Conservation (phyloP, 1,284 basidiomycete species). For the Xerocomus nothofagi region DNA sequence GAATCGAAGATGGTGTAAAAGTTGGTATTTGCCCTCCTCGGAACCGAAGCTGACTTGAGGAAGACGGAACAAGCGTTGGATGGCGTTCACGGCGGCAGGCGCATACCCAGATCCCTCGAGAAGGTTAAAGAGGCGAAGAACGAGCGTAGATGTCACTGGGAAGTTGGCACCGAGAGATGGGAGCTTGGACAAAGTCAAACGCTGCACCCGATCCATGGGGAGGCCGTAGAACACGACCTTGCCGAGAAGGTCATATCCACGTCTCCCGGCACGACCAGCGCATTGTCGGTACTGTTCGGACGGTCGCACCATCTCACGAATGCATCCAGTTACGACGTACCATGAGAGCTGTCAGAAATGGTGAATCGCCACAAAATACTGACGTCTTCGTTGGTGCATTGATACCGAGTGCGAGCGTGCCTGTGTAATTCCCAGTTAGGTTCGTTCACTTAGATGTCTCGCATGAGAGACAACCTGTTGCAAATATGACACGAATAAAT, state of each 20-base stretch:
- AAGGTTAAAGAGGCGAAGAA: conserved; percentile 62
- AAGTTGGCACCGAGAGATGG: conserved; percentile 64
- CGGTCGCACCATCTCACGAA: neutral
- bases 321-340: conserved; percentile 34
- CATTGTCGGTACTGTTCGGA: conserved; percentile 63
- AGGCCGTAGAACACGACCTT: conserved; percentile 73
- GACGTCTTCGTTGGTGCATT: conserved; percentile 69
- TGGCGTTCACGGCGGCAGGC: conserved; percentile 46
- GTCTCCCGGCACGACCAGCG: conserved; percentile 65
- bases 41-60: conserved; percentile 59
- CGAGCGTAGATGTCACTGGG: conserved; percentile 64
- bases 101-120: conserved; percentile 59
- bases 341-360: conserved; percentile 63
- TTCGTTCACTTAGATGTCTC: neutral
- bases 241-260: conserved; percentile 67
- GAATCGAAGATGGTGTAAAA: conserved; percentile 68
- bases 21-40: conserved; percentile 50
- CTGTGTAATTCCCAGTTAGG: conserved; percentile 31
- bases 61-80: conserved; percentile 53
- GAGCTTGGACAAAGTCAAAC: conserved; percentile 60
- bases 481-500: conserved; percentile 62
- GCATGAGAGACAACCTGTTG: conserved; percentile 47
- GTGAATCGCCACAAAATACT: conserved; percentile 68
- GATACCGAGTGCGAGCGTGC: conserved; percentile 70
- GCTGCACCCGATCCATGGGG: conserved; percentile 58